phyloP scores from a whole-genome alignment of 2,329 filamentous ascomycete genomes.

The Colletotrichum karsti region DNA sequence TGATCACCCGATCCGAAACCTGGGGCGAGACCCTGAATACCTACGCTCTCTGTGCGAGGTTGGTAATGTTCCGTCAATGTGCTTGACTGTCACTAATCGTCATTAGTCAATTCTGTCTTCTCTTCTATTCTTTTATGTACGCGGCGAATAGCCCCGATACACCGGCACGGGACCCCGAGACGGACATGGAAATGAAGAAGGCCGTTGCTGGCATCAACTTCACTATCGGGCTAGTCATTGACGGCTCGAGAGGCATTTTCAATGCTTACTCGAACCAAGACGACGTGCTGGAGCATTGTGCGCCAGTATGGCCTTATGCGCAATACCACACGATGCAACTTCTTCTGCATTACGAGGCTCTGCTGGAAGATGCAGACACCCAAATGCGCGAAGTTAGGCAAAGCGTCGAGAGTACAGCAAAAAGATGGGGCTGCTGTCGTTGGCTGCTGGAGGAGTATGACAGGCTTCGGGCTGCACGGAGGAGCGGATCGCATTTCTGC shows the following conservation, averaged over 20 bases:
- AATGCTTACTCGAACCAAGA: conserved; percentile 40
- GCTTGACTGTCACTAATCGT: not conserved
- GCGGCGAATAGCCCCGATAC: conserved; percentile 32
- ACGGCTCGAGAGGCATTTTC: conserved; percentile 44
- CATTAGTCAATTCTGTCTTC: conserved; percentile 40
- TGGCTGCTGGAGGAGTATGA: conserved; percentile 20
- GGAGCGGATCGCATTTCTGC: conserved; percentile 14
- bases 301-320: conserved; percentile 43
- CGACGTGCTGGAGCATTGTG: conserved; percentile 41
- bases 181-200: conserved; percentile 41
- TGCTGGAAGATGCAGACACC: conserved; percentile 41
- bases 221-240: conserved; percentile 44
- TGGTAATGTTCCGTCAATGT: not conserved
- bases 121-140: conserved; percentile 43
- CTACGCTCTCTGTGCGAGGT: conserved; percentile 45
- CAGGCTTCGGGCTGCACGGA: conserved; percentile 13
- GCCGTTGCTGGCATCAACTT: conserved; percentile 47
- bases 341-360: conserved; percentile 41
- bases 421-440: conserved; percentile 43
- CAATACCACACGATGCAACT: conserved; percentile 44
- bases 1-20: conserved; percentile 41
- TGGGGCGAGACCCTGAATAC: conserved; percentile 46
- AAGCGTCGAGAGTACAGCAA: conserved; percentile 43
- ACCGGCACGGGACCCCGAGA: conserved; percentile 24
- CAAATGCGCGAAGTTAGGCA: conserved; percentile 43